Evolutionary conservation across 345 rosid species (phyloP).

Genomic region (Salix koriyanagi): DNA sequence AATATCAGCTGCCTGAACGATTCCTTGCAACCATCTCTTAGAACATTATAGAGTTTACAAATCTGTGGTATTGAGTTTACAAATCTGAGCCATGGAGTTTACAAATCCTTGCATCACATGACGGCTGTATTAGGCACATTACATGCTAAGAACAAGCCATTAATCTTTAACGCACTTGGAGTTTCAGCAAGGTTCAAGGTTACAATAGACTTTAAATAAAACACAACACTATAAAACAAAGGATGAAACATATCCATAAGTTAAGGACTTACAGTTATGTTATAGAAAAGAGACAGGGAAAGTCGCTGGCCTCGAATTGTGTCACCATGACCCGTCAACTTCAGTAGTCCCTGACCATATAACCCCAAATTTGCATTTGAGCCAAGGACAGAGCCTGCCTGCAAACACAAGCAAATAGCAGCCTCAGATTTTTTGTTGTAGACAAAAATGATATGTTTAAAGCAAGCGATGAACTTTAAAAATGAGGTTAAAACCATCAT

Average conservation of each 20-base stretch:
- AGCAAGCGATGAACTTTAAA: neutral
- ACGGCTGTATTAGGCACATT: neutral
- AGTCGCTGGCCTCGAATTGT: constrained; percentile 92
- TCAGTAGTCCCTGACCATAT: constrained; percentile 89
- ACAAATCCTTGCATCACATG: neutral
- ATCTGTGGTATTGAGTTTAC: neutral
- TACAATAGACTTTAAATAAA: neutral
- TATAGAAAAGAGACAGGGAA: constrained; percentile 86
- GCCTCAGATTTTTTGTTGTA: constrained; percentile 13
- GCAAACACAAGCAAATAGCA: constrained; percentile 27
- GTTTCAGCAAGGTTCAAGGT: neutral
- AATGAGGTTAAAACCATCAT: constrained; percentile 26
- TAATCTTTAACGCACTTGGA: neutral
- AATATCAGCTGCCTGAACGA: neutral
- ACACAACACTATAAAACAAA: neutral
- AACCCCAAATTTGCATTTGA: constrained; percentile 85
- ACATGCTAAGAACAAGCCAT: neutral
- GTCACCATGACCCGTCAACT: constrained; percentile 79
- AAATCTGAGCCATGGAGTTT: neutral
- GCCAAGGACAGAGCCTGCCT: constrained; percentile 77
- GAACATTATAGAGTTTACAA: neutral
- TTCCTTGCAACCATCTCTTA: neutral
- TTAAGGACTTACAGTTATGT: constrained; percentile 71
- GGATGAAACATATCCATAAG: constrained; percentile 5
- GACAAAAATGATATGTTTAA: neutral